Evolutionary conservation across 2,329 filamentous ascomycete species (phyloP).

Genomic region (Fusarium hainanense): DNA sequence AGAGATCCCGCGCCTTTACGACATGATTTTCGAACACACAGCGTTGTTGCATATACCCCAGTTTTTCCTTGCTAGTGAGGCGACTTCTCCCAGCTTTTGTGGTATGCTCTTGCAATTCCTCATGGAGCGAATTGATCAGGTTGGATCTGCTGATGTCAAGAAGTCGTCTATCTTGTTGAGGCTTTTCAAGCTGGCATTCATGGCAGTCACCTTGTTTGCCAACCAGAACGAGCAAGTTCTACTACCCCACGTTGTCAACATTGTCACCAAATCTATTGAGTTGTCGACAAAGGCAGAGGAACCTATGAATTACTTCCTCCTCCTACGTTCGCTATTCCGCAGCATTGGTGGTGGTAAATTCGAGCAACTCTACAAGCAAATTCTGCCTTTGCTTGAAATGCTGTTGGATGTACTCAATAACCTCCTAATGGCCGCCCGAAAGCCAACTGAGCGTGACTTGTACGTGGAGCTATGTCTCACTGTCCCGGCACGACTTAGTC

Average conservation of each 20-base stretch:
- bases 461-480: constrained; percentile 98
- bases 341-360: constrained; percentile 98
- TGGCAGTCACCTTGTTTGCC: constrained; percentile 97
- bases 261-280: constrained; percentile 97
- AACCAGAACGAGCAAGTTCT: constrained; percentile 95
- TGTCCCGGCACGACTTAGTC: constrained; percentile 92
- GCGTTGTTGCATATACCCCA: constrained; percentile 94
- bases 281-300: constrained; percentile 95
- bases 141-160: constrained; percentile 90
- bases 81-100: constrained; percentile 95
- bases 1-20: constrained; percentile 95
- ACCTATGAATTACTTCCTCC: constrained; percentile 97
- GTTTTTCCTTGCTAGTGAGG: constrained; percentile 98
- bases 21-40: constrained; percentile 97
- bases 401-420: constrained; percentile 97
- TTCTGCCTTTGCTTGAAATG: constrained; percentile 96
- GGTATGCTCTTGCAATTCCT: constrained; percentile 98
- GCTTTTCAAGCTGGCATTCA: constrained; percentile 98
- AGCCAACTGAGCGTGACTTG: constrained; percentile 89
- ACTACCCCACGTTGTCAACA: constrained; percentile 94
- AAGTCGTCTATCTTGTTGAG: constrained; percentile 93
- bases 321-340: constrained; percentile 90
- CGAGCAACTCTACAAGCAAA: constrained; percentile 98
- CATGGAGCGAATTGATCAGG: constrained; percentile 95
- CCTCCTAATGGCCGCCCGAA: constrained; percentile 87